A percentile compares a stretch with the other conserved stretches of the same genome.
These are phyloP conservation scores for Globisporangium ultimum DNA, from an alignment of 352 stramenopile genomes.

Conservation along the genomic window DNA sequence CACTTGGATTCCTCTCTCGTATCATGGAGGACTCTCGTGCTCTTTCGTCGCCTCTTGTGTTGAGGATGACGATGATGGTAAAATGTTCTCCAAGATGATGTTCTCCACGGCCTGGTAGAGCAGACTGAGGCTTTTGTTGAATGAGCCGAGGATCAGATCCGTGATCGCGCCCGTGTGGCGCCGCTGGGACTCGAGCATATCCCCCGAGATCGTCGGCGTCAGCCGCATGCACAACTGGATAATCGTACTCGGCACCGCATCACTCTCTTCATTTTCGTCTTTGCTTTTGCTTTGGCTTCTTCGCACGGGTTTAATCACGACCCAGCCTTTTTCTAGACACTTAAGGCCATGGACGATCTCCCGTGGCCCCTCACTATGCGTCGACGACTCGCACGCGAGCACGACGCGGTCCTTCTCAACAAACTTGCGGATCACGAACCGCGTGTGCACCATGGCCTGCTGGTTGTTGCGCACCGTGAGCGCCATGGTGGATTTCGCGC, in stretches of 20 bases:
- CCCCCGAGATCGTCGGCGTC: slow-evolving; percentile 30
- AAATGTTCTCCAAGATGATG: slow-evolving; percentile 36
- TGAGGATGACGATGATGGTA: slow-evolving; percentile 9
- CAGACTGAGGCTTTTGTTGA: slow-evolving; percentile 42
- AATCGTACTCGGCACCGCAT: slow-evolving; percentile 21
- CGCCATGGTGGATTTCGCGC: slow-evolving; percentile 17
- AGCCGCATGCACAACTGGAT: slow-evolving; percentile 54
- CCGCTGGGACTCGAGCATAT: slow-evolving; percentile 9
- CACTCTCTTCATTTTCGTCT: slow-evolving; percentile 1
- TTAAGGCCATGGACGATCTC: slow-evolving; percentile 20
- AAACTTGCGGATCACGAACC: slow-evolving; percentile 25
- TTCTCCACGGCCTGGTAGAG: slow-evolving; percentile 56
- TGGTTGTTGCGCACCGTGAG: slow-evolving; percentile 13
- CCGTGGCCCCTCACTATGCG: slow-evolving; percentile 16
- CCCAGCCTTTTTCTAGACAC: slow-evolving; percentile 24
- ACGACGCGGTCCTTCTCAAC: slow-evolving; percentile 21
- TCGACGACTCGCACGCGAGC: slow-evolving; percentile 22
- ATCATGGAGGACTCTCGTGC: neutral
- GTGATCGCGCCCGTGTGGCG: slow-evolving; percentile 34
- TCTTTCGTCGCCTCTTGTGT: too few relatives aligned
- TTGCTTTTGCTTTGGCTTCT: neutral
- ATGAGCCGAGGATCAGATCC: slow-evolving; percentile 39
- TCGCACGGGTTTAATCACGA: slow-evolving; percentile 16
- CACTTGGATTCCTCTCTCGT: too few relatives aligned
- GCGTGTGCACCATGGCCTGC: slow-evolving; percentile 18